Evolutionary conservation across 73 alveolate species (phyloP), one percentile per base, ranked within the genome.

Genomic region (Halteria grandinella): DNA sequence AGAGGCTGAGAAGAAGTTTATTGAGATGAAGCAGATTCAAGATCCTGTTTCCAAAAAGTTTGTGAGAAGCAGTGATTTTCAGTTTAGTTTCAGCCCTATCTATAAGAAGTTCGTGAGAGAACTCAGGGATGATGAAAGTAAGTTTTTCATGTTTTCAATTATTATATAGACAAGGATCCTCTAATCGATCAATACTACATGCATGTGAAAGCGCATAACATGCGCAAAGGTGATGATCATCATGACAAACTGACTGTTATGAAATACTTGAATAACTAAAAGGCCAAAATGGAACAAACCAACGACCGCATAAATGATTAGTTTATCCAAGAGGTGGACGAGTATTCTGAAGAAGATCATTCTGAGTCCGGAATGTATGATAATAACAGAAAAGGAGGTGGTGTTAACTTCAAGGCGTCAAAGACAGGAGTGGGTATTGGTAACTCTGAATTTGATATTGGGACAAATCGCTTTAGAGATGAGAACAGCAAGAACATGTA

Each of bases 121-220:
- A 31, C 87, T 75, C 33, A 7, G 79, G n/a, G 79, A 75, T 51
- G 79, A 59, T 12, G 79, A 75, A 32, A 75, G 79, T 75, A 58
- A 47, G 20, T n/a, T 41, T 37, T 7, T 62, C 3, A 23, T 2
- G 4, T n/a, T 45, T 12, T 18, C 18, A 2, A 21, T 44, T 2
- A 1, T 14, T 45, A 15, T 66, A 45, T 45, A 66, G 80, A 66
- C 28, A 39, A 51, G 11, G 80, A 66, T 21, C 27, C 80, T 1
- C 31, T 44, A 14, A 1, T 66, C 18, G 80, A 66, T 66, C 45
- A 17, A 11, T 47, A 47, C 8, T 66, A 12, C 11, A 44, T 18
- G 39, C 53, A 66, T 66, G 80, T 66, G 3, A 17, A 66, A 25
- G 47, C 43, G 36, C 52, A 66, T 28, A 66, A 66, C 29, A 14